Conservation (phyloP, 2,329 filamentous ascomycete species). For the Fusarium pilosicola region DNA sequence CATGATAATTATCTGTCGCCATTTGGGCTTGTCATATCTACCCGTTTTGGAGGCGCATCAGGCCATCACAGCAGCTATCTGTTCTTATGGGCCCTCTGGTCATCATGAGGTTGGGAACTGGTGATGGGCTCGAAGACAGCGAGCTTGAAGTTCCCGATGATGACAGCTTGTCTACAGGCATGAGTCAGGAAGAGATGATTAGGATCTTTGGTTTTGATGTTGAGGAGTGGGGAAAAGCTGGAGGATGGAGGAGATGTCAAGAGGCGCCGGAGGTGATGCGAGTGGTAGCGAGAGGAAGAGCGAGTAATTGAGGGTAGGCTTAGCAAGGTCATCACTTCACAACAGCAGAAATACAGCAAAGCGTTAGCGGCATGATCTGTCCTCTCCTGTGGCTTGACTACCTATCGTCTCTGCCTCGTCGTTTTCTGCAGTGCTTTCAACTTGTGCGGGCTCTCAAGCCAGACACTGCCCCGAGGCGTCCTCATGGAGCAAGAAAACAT, state of each 20-base stretch:
- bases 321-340: too few species aligned
- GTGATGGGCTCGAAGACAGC: too few species aligned
- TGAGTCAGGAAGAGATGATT: too few species aligned
- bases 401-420: neutral
- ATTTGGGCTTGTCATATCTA: neutral
- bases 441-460: neutral
- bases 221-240: too few species aligned
- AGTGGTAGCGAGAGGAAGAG: neutral
- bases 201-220: too few species aligned
- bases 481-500: too few species aligned
- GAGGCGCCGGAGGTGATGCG: neutral
- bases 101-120: neutral
- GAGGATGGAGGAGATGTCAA: too few species aligned
- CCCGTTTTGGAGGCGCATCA: neutral
- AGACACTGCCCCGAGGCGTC: neutral
- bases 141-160: too few species aligned
- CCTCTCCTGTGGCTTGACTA: neutral
- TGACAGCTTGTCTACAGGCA: fast-evolving
- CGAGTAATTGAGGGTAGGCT: neutral
- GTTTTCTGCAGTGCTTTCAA: too few species aligned
- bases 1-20: neutral
- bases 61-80: too few species aligned
- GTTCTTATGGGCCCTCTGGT: neutral
- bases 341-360: neutral
- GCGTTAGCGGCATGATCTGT: neutral